Evolutionary conservation across 176 grass and related monocot species (phyloP).

Genomic region (Miscanthus lutarioriparius): DNA sequence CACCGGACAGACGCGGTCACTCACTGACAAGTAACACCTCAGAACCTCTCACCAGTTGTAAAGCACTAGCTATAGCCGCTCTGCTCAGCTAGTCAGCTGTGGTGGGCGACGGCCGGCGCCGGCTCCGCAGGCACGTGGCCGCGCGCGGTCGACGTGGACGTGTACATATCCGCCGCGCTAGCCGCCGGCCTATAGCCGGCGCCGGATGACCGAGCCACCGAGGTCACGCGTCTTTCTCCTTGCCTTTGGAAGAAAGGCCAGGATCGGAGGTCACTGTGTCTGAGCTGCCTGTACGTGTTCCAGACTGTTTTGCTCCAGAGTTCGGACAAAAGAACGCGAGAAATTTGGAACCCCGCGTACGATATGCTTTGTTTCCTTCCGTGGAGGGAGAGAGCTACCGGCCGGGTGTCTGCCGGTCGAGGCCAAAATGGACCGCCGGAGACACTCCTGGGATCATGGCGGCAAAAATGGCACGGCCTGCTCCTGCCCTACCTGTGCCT

Average conservation of each 20-base stretch:
- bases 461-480: background rate
- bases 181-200: background rate
- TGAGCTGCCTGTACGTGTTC: background rate
- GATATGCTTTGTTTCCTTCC: background rate
- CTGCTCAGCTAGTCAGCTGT: background rate
- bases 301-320: too few relatives aligned
- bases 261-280: background rate
- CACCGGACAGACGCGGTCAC: background rate
- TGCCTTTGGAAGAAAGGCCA: background rate
- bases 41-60: conserved; percentile 9
- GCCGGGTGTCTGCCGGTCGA: background rate
- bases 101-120: background rate
- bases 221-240: background rate
- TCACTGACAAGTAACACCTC: background rate
- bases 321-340: background rate
- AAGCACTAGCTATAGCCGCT: background rate
- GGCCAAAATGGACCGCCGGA: background rate
- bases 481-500: too few relatives aligned
- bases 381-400: too few relatives aligned
- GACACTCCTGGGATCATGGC: background rate
- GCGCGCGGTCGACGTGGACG: background rate
- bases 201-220: background rate
- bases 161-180: background rate
- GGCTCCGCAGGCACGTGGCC: conserved; percentile 26
- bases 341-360: background rate